These are phyloP conservation scores for Dictyostelium purpureum DNA, from an alignment of 78 protist genomes.

Conservation along the genomic window DNA sequence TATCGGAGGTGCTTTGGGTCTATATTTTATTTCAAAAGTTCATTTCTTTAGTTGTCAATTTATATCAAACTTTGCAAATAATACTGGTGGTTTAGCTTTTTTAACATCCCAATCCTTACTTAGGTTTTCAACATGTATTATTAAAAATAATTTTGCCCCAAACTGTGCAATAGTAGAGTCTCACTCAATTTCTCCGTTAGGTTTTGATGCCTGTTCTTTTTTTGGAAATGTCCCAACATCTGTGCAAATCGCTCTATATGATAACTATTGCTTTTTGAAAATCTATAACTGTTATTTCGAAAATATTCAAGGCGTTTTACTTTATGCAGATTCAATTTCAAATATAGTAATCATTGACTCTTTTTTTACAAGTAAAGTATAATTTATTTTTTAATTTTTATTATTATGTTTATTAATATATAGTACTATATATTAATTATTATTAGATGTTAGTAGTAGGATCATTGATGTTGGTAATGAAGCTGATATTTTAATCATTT, in stretches of 20 bases:
- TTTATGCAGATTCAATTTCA: slow-evolving; percentile 19
- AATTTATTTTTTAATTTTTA: not conserved
- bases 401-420: not conserved
- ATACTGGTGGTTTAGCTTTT: slow-evolving; percentile 50
- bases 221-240: not conserved
- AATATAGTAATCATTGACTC: not conserved
- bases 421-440: not conserved
- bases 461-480: slow-evolving; percentile 36
- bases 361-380: not conserved
- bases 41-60: slow-evolving; percentile 15
- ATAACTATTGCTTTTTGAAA: slow-evolving; percentile 31
- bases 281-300: not conserved
- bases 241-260: slow-evolving; percentile 47
- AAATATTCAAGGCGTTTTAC: slow-evolving; percentile 7
- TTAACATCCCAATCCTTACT: slow-evolving; percentile 12
- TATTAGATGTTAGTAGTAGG: not conserved
- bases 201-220: not conserved
- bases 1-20: slow-evolving; percentile 57
- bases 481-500: slow-evolving; percentile 21
- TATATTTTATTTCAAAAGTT: slow-evolving; percentile 10
- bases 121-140: slow-evolving; percentile 7
- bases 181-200: slow-evolving; percentile 27
- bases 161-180: slow-evolving; percentile 28
- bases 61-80: not conserved
- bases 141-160: slow-evolving; percentile 37